A percentile compares a stretch with the other conserved stretches of the same genome.
Conservation (phyloP, 371 early-diverging fungal genomes). For the Syncephalastrum monosporum region DNA sequence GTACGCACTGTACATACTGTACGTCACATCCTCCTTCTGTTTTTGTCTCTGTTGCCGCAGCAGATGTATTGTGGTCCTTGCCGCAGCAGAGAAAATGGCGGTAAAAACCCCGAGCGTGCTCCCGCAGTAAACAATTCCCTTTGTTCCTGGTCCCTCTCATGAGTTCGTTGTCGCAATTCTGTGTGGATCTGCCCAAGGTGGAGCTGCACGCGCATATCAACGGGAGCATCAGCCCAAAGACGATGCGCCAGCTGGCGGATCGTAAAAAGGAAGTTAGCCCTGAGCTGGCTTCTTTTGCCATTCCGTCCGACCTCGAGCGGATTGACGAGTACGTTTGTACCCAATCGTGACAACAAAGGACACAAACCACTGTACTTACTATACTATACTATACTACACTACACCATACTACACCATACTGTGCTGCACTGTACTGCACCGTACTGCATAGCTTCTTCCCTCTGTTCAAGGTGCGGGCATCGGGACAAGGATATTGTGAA, state of each 20-base stretch:
- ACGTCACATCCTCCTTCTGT: background rate
- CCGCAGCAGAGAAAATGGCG: background rate
- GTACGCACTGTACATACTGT: too few relatives aligned
- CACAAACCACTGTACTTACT: too few relatives aligned
- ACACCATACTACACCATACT: too few relatives aligned
- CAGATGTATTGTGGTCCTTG: background rate
- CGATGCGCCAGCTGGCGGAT: slow-evolving; percentile 42
- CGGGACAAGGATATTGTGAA: too few relatives aligned
- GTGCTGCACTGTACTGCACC: background rate
- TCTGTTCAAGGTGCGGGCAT: slow-evolving; percentile 31
- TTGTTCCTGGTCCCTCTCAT: background rate
- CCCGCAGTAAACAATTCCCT: background rate
- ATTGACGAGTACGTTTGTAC: slow-evolving; percentile 33
- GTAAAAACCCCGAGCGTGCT: background rate
- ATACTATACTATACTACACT: too few relatives aligned
- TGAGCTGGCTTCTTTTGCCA: slow-evolving; percentile 30
- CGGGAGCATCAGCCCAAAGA: slow-evolving; percentile 51
- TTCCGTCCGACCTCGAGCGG: slow-evolving; percentile 33
- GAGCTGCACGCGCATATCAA: slow-evolving; percentile 69
- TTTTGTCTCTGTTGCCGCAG: background rate
- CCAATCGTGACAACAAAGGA: too few relatives aligned
- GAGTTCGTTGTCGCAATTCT: slow-evolving; percentile 24
- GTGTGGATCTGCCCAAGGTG: slow-evolving; percentile 48
- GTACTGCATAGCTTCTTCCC: slow-evolving; percentile 48
- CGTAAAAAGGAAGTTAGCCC: slow-evolving; percentile 41